Evolutionary conservation across 1,284 basidiomycete species (phyloP).

Genomic region (Ustilago nuda): DNA sequence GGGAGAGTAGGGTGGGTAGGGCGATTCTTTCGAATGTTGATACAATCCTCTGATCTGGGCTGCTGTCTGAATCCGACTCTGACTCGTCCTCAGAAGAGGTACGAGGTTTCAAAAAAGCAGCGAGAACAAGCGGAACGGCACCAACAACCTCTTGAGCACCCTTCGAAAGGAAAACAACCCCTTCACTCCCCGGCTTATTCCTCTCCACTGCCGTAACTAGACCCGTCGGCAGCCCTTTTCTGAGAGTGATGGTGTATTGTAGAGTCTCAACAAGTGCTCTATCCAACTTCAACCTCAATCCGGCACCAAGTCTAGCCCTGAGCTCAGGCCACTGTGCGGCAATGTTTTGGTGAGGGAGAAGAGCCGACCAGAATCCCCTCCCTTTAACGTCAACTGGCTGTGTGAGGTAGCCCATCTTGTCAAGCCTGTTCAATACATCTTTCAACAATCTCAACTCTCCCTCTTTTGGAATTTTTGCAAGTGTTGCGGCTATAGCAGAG

Average conservation of each 20-base stretch:
- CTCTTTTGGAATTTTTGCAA: not conserved
- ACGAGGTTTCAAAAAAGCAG: not conserved
- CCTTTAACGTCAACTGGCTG: conserved; percentile 12
- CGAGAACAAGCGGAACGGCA: conserved; percentile 5
- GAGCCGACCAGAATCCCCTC: conserved; percentile 16
- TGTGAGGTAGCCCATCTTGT: conserved; percentile 24
- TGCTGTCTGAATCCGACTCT: conserved; percentile 5
- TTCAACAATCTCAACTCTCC: not conserved
- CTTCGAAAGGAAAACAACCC: conserved; percentile 16
- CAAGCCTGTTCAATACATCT: conserved; percentile 22
- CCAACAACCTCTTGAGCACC: conserved; percentile 10
- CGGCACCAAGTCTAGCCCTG: not conserved
- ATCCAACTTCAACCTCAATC: conserved; percentile 11
- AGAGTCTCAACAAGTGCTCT: conserved; percentile 16
- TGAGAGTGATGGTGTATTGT: conserved; percentile 2
- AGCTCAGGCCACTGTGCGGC: conserved; percentile 8
- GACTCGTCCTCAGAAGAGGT: not conserved
- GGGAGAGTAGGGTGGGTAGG: conserved; percentile 5
- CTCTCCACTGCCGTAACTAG: conserved; percentile 23
- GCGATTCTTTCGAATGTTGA: not conserved
- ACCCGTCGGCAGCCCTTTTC: not conserved
- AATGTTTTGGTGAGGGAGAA: not conserved
- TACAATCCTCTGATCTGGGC: not conserved
- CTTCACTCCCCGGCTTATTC: conserved; percentile 21
- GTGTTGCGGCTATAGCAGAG: conserved; percentile 8